Base-by-base conservation (phyloP, 179 eudicot genomes). In the Silene noctiflora region DNA sequence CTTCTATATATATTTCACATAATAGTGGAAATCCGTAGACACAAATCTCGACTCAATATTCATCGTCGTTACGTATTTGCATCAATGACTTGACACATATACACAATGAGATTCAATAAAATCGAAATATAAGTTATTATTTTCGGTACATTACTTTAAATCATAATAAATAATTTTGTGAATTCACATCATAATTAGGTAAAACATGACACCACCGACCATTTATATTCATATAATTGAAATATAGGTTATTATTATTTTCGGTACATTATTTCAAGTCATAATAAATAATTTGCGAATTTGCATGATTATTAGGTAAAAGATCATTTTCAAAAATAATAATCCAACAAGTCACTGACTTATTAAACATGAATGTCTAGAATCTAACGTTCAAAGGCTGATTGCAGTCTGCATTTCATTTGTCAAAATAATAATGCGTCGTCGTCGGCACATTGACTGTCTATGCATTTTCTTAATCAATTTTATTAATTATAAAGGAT, bases 391-490 rank as follows among this genome's bases (percentile, higher is more conserved):
- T 65, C 46, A 31, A 65, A 65, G 42, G 20, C 19, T 27, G 69
- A 25, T 27, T 27, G 17, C 69, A 44, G 69, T 65, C 21, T 27
- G 69, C 44, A 65, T 29, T 35, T 31, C 19, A 17, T 27, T 65
- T 33, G 70, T 66, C 70, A 66, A 66, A 66, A 13, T 17, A 66
- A 66, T 66, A 33, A 66, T 66, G 70, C 70, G 31, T n/a, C 11
- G n/a, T 31, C 16, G 69, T 66, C 48, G 44, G 70, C 48, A 66
- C 21, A 33, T 66, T 66, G 19, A 31, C 19, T 31, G 7, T 65
- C 39, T 17, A 4, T 42, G 48, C 67, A 62, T 22, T 62, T 62
- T 62, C 67, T 62, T 62, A 62, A 19, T 65, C 69, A 29, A 8
- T 1, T 7, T 60, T 6, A 21, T 60, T 60, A 60, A 25, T 65